These are phyloP conservation scores for Fusarium sp. DNA, from an alignment of 2,329 filamentous ascomycete species.

Conservation along the genomic window DNA sequence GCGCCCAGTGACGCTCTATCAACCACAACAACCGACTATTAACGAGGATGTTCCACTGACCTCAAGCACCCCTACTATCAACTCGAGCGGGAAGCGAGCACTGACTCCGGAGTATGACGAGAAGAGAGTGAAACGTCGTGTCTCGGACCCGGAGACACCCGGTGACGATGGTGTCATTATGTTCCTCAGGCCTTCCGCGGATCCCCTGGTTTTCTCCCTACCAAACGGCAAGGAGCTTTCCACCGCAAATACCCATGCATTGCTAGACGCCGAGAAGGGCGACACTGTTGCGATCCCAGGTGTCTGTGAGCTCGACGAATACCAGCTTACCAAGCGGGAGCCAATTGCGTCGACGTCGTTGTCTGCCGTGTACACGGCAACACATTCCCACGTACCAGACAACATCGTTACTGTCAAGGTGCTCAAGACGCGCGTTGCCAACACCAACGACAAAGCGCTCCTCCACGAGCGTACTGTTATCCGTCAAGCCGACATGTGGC, in stretches of 20 bases:
- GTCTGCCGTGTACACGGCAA: conserved; percentile 68
- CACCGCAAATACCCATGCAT: conserved; percentile 61
- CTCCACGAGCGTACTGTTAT: conserved; percentile 68
- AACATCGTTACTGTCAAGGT: conserved; percentile 72
- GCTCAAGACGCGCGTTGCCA: conserved; percentile 65
- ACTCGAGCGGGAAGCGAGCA: conserved; percentile 65
- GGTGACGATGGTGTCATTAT: conserved; percentile 66
- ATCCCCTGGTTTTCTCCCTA: conserved; percentile 66
- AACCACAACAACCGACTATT: conserved; percentile 48
- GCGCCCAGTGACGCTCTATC: conserved; percentile 60
- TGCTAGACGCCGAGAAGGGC: conserved; percentile 64
- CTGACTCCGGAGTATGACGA: conserved; percentile 61
- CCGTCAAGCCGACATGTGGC: conserved; percentile 70
- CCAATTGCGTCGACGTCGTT: conserved; percentile 68
- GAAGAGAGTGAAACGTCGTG: conserved; percentile 60
- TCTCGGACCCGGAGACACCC: conserved; percentile 49
- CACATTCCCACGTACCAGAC: conserved; percentile 65
- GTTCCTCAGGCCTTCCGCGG: conserved; percentile 64
- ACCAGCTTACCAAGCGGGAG: conserved; percentile 67
- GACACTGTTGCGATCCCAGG: conserved; percentile 64
- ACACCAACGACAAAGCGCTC: conserved; percentile 59
- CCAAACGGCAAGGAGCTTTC: conserved; percentile 64
- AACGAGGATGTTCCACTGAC: conserved; percentile 50
- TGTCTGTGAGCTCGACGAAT: conserved; percentile 65
- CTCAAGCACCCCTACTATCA: conserved; percentile 54